Evolutionary conservation across 257 asterid genomes (phyloP), one percentile per base, ranked within the genome.

Genomic region (Voacanga thouarsii): DNA sequence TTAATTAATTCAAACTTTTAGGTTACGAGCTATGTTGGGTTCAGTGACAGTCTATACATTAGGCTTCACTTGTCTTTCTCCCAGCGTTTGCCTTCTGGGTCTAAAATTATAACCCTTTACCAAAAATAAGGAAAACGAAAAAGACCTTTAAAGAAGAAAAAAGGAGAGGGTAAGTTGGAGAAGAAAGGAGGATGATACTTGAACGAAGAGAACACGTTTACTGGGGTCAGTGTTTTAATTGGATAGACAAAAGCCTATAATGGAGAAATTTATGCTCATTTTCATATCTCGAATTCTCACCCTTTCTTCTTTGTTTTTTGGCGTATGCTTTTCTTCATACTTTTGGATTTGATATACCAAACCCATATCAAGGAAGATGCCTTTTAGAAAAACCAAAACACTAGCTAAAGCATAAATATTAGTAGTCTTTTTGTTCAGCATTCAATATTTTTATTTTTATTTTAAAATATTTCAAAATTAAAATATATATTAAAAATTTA

Each of bases 141-240:
- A 0, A 8, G 9, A 0, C 9, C 47, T 5, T 44, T 44, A 19
- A 51, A 19, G 14, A 15, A 51, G 14, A 15, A 2, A 7, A 28
- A 24, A 60, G 37, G 9, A 4, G 24, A 9, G 11, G 7, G 7
- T 11, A 7, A 4, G 26, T 11, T n/a, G 80, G 28, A n/a, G 53
- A 24, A 24, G 14, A 23, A 44, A 6, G 47, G 4, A 19, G 12
- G 68, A 39, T 64, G 78, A 87, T 83, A 81, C 86, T 80, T 79
- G 82, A 73, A 21, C 74, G 78, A 11, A 76, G 71, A 74, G 78
- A 45, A 82, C 89, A 84, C 86, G 90, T 81, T 80, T 85, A 63
- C 74, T 83, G 83, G 87, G 64, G 68, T 89, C 82, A 28, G 21
- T 56, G 50, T 55, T 61, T 26, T 6, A 16, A n/a, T n/a, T n/a